A percentile compares a stretch with the other conserved stretches of the same genome.
Conservation (phyloP, 257 asterid species). For the Echites panduratus region DNA sequence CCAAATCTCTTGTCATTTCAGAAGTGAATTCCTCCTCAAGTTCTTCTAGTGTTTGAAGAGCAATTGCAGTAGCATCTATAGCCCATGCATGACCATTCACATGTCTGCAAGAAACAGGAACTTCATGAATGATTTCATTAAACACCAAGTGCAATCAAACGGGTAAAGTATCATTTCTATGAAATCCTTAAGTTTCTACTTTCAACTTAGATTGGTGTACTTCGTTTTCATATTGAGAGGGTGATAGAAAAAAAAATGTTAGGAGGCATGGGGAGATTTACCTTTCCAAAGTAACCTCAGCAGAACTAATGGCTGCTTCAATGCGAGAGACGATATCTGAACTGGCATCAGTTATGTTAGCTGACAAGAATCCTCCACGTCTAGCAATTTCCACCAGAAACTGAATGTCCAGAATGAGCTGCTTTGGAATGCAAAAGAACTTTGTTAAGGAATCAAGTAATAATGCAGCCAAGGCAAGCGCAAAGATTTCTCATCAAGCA, state of each 20-base stretch:
- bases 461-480: neutral
- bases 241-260: neutral
- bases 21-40: constrained; percentile 24
- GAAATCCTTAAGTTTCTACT: neutral
- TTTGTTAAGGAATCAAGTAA: neutral
- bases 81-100: constrained; percentile 38
- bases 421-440: constrained; percentile 18
- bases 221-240: neutral
- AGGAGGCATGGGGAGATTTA: constrained; percentile 6
- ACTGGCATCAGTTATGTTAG: constrained; percentile 21
- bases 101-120: constrained; percentile 26
- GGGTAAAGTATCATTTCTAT: neutral
- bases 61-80: constrained; percentile 34
- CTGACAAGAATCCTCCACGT: constrained; percentile 46
- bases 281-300: constrained; percentile 48
- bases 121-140: neutral
- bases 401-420: constrained; percentile 52
- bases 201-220: neutral
- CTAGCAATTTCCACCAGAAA: constrained; percentile 68
- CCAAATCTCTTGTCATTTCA: constrained; percentile 16
- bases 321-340: constrained; percentile 26
- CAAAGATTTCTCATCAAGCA: neutral
- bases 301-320: constrained; percentile 25
- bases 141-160: neutral
- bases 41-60: constrained; percentile 51